Conservation (phyloP, 805 yeast species). For the Wickerhamomyces ciferrii region DNA sequence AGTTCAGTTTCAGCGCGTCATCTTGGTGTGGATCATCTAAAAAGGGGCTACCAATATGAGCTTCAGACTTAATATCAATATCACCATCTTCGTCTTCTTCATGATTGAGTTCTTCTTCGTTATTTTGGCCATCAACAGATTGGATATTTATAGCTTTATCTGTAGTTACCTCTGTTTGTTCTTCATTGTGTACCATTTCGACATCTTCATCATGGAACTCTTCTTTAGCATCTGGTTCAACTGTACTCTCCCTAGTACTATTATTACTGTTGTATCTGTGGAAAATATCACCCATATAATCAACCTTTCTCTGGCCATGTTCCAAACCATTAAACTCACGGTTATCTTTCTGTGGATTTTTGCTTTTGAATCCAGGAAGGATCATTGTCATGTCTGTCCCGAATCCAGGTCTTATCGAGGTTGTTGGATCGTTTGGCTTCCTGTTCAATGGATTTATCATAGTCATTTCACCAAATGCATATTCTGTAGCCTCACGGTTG, state of each 20-base stretch:
- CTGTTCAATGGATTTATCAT: conserved; percentile 21
- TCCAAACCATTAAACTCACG: background rate
- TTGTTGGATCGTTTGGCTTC: conserved; percentile 10
- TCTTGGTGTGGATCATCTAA: conserved; percentile 14
- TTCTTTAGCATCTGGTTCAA: background rate
- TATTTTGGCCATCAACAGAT: no score
- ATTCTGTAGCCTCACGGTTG: conserved; percentile 12
- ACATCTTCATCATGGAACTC: background rate
- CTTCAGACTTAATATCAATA: conserved; percentile 1
- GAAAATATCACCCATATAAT: conserved; percentile 19
- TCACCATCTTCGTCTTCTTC: conserved; percentile 1
- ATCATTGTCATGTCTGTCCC: conserved; percentile 33
- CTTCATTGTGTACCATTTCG: background rate
- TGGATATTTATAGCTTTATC: no score
- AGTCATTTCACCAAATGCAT: conserved; percentile 20
- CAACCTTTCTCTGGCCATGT: conserved; percentile 3
- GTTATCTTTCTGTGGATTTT: background rate
- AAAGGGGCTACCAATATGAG: conserved; percentile 15
- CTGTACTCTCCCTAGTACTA: conserved; percentile 3
- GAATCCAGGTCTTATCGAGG: conserved; percentile 7
- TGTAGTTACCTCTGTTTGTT: no score
- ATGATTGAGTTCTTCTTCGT: background rate
- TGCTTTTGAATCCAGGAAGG: conserved; percentile 22
- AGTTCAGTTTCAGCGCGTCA: background rate
- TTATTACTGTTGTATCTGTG: background rate